phyloP scores from a whole-genome alignment of 2,329 filamentous ascomycete genomes.

The Fusarium longipes region DNA sequence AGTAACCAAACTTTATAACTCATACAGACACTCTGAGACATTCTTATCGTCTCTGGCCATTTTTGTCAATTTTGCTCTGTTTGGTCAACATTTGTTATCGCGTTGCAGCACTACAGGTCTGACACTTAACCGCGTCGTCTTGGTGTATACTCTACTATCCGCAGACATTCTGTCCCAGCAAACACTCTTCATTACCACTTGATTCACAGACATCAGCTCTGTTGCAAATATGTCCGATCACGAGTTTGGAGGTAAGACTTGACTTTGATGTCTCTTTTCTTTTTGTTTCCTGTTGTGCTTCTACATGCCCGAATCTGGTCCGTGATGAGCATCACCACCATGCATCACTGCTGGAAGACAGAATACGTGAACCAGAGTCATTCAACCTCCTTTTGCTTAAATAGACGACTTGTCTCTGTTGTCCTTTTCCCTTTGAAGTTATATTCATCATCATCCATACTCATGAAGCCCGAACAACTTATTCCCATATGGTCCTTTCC shows the following conservation, averaged over 20 bases:
- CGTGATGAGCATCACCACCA: slow-evolving; percentile 12
- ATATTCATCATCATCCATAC: slow-evolving; percentile 11
- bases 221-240: slow-evolving; percentile 69
- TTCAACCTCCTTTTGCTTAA: slow-evolving; percentile 6
- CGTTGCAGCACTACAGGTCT: slow-evolving; percentile 22
- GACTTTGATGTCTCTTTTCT: slow-evolving; percentile 45
- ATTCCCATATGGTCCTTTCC: slow-evolving; percentile 15
- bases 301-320: slow-evolving; percentile 8
- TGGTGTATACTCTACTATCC: slow-evolving; percentile 22
- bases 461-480: slow-evolving; percentile 2
- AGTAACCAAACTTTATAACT: not conserved
- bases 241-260: slow-evolving; percentile 70
- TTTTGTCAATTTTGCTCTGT: not conserved
- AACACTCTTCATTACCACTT: slow-evolving; percentile 12
- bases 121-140: slow-evolving; percentile 26
- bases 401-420: not conserved
- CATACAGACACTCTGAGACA: not conserved
- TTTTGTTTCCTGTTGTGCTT: slow-evolving; percentile 9
- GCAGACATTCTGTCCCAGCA: slow-evolving; percentile 14
- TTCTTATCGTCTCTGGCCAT: not conserved
- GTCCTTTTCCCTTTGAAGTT: not conserved
- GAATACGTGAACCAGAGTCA: not conserved
- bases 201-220: slow-evolving; percentile 6
- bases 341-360: slow-evolving; percentile 29
- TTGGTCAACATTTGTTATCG: slow-evolving; percentile 10